Conservation (phyloP, 1,284 basidiomycete genomes). For the Ganoderma leucocontextum region DNA sequence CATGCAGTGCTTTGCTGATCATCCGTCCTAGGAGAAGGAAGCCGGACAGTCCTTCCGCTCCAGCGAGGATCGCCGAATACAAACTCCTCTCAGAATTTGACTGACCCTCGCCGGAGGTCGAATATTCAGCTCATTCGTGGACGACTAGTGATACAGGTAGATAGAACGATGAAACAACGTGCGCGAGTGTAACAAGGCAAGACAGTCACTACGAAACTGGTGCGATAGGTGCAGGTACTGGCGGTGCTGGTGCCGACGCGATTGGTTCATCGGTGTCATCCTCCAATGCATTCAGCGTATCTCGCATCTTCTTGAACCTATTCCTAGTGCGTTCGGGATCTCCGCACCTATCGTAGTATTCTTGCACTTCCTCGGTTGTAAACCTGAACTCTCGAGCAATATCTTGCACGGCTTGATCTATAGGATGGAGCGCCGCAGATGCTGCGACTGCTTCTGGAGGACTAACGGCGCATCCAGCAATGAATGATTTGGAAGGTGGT, state of each 20-base stretch:
- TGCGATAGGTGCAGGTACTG: background rate
- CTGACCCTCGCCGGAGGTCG: slow-evolving; percentile 9
- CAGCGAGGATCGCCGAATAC: slow-evolving; percentile 69
- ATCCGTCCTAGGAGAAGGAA: slow-evolving; percentile 66
- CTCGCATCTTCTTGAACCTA: slow-evolving; percentile 73
- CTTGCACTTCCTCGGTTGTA: slow-evolving; percentile 75
- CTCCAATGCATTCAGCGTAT: slow-evolving; percentile 51
- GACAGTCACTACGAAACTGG: background rate
- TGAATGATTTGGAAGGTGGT: background rate
- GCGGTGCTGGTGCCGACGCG: background rate
- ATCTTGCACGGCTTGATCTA: slow-evolving; percentile 66
- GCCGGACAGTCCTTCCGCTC: slow-evolving; percentile 81
- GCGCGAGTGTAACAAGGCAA: background rate
- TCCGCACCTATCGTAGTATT: slow-evolving; percentile 74
- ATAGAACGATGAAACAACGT: slow-evolving; percentile 22
- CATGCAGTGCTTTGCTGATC: slow-evolving; percentile 6
- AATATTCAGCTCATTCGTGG: background rate
- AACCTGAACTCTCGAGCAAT: slow-evolving; percentile 74
- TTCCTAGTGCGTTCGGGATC: slow-evolving; percentile 69
- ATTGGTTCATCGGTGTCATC: slow-evolving; percentile 36
- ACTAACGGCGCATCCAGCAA: slow-evolving; percentile 3
- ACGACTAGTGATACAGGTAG: background rate
- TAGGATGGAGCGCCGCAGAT: slow-evolving; percentile 58
- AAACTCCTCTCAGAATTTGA: slow-evolving; percentile 60
- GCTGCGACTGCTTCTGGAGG: slow-evolving; percentile 34